Percentiles rank a stretch among this genome's conserved stretches.
These are phyloP conservation scores for Picea mariana DNA, from an alignment of 83 land plant genomes.

Conservation along the genomic window DNA sequence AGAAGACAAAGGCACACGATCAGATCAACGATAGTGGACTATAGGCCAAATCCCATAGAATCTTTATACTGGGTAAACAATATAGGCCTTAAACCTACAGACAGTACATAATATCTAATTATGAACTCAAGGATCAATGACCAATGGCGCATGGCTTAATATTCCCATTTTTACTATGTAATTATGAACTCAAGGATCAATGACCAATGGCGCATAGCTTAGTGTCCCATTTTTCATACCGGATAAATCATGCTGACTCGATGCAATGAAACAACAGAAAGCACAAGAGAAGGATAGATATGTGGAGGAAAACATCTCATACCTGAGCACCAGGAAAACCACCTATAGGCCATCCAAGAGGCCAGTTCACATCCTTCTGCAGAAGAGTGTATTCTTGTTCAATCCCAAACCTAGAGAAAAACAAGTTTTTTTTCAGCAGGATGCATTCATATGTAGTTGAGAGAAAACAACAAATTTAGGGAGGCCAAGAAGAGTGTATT, in stretches of 20 bases:
- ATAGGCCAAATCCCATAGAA: neutral
- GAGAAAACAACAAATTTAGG: neutral
- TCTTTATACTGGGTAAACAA: neutral
- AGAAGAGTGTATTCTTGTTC: constrained; percentile 60
- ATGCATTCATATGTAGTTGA: no score
- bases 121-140: constrained; percentile 52
- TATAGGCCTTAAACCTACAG: neutral
- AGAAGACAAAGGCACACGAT: neutral
- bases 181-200: constrained; percentile 55
- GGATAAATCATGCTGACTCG: constrained; percentile 40
- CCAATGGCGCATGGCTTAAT: neutral
- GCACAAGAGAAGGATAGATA: neutral
- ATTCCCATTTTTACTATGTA: neutral
- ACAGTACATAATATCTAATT: constrained; percentile 13
- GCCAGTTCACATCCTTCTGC: constrained; percentile 68
- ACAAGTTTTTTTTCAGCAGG: no score
- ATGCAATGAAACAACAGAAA: neutral
- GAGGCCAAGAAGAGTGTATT: constrained; percentile 43
- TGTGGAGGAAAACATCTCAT: neutral
- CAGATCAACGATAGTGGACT: neutral
- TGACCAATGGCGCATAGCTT: neutral
- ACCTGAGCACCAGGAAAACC: constrained; percentile 74
- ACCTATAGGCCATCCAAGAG: constrained; percentile 61
- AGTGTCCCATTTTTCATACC: no score
- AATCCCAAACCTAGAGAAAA: constrained; percentile 38